phyloP scores from a whole-genome alignment of 1,139 yeast genomes.

The Saccharomyces hybrid region DNA sequence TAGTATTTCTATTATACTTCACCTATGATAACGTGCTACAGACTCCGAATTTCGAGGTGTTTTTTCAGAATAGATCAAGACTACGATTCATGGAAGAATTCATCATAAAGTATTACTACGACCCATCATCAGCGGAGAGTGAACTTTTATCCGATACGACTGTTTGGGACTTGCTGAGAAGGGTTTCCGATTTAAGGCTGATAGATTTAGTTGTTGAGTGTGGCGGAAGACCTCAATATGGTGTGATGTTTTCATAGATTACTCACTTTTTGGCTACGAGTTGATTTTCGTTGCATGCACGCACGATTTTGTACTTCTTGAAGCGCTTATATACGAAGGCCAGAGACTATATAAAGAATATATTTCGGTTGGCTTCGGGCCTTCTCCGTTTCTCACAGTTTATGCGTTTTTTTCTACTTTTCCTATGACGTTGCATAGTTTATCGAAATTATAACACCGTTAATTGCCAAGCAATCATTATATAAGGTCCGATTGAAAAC shows the following conservation, averaged over 20 bases:
- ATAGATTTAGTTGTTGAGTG: constrained; percentile 13
- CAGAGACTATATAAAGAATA: neutral
- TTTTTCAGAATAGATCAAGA: neutral
- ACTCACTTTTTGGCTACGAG: neutral
- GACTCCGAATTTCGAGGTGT: constrained; percentile 2
- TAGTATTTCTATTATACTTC: constrained; percentile 4
- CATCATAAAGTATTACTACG: constrained; percentile 3
- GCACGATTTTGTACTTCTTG: neutral
- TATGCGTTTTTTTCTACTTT: neutral
- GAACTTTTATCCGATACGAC: constrained; percentile 16
- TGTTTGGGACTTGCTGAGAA: constrained; percentile 19
- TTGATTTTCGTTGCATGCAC: neutral
- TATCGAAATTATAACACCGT: neutral
- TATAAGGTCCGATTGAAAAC: neutral
- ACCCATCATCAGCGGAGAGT: constrained; percentile 5
- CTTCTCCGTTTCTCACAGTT: neutral
- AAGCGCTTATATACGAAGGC: neutral
- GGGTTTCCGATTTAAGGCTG: constrained; percentile 13
- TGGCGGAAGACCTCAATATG: constrained; percentile 22
- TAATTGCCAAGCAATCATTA: neutral
- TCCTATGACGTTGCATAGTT: neutral
- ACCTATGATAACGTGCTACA: constrained; percentile 3
- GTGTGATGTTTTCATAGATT: constrained; percentile 1
- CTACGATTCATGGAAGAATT: neutral
- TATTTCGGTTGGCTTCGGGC: neutral